Evolutionary conservation across 306 rosid species (phyloP).

Genomic region (Trichosanthes cucumerina): DNA sequence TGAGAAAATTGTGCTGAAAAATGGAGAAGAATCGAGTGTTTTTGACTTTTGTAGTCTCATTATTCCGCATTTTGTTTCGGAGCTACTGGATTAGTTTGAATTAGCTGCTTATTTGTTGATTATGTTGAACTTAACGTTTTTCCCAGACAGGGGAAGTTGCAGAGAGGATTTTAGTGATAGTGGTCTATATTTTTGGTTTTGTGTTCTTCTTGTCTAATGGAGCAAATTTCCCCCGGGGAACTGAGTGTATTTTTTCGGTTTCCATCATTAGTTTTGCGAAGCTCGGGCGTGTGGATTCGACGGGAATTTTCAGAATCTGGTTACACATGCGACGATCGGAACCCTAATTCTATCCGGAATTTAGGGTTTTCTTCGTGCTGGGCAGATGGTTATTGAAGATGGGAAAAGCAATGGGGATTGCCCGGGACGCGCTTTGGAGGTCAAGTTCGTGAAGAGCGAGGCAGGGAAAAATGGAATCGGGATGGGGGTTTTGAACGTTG

Average conservation of each 20-base stretch:
- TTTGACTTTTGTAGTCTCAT: not conserved
- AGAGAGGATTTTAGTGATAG: not conserved
- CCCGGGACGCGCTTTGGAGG: constrained; percentile 17
- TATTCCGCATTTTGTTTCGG: not conserved
- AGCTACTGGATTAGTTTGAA: not conserved
- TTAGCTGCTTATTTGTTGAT: not conserved
- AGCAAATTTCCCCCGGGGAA: not conserved
- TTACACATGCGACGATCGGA: constrained; percentile 27
- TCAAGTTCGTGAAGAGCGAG: constrained; percentile 24
- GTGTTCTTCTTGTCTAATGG: not conserved
- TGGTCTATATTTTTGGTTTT: not conserved
- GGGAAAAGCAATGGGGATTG: constrained; percentile 31
- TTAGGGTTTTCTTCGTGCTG: constrained; percentile 17
- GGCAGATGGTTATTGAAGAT: constrained; percentile 40
- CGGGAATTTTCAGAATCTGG: constrained; percentile 17
- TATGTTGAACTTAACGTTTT: not conserved
- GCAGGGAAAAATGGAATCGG: constrained; percentile 22
- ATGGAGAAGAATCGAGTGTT: not conserved
- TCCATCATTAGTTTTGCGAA: constrained; percentile 14
- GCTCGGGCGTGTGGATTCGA: constrained; percentile 17
- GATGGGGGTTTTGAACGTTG: constrained; percentile 18
- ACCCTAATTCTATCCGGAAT: constrained; percentile 47
- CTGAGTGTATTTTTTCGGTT: not conserved
- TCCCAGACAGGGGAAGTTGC: not conserved
- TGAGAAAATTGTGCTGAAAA: not conserved